Percentiles rank a stretch among this genome's conserved stretches.
Evolutionary conservation across 441 rosid genomes (phyloP).

Genomic region (Croton setiger): DNA sequence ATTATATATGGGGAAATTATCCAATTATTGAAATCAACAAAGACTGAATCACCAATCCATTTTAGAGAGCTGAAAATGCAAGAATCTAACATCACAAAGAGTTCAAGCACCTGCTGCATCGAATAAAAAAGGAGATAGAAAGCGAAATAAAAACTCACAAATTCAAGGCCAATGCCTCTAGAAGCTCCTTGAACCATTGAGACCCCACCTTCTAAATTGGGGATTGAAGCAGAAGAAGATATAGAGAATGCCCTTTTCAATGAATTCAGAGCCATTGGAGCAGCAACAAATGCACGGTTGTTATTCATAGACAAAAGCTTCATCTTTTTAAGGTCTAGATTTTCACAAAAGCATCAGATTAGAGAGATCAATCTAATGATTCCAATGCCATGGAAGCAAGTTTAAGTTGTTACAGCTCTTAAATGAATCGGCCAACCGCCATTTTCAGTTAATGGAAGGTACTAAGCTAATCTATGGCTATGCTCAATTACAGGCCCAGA

Average conservation of each 20-base stretch:
- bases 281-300: conserved; percentile 18
- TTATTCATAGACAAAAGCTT: conserved; percentile 15
- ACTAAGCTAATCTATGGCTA: no score
- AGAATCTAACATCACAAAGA: not conserved
- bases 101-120: not conserved
- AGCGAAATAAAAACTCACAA: conserved; percentile 42
- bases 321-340: conserved; percentile 1
- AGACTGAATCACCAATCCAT: not conserved
- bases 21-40: not conserved
- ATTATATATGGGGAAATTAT: not conserved
- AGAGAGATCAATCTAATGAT: no score
- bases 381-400: not conserved
- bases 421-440: no score
- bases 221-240: conserved; percentile 32
- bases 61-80: not conserved
- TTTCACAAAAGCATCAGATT: no score
- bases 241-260: conserved; percentile 29
- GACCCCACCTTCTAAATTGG: conserved; percentile 66
- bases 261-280: conserved; percentile 26
- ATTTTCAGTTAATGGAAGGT: no score
- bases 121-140: not conserved
- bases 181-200: conserved; percentile 93
- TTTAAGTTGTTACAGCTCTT: no score
- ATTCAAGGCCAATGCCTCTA: conserved; percentile 85
- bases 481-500: no score